These are phyloP conservation scores for Heritiera littoralis DNA, from an alignment of 345 rosid species.

Conservation along the genomic window DNA sequence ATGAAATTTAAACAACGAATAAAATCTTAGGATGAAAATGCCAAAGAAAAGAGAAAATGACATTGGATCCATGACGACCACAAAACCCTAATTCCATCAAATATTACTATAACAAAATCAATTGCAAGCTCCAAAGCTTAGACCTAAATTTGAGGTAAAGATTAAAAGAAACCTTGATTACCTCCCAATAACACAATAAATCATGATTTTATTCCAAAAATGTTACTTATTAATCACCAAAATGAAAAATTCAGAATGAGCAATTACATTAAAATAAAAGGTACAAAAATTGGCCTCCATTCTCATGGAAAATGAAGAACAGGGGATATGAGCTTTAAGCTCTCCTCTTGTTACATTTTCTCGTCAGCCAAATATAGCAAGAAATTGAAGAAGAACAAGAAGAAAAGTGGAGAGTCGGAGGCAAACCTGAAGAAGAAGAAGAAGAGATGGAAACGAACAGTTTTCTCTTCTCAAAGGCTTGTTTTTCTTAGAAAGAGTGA, in stretches of 20 bases:
- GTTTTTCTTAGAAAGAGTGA: background rate
- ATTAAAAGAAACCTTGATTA: background rate
- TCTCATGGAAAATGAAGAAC: background rate
- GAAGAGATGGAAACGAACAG: background rate
- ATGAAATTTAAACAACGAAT: background rate
- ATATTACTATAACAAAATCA: background rate
- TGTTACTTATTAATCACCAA: background rate
- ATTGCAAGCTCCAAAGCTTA: background rate
- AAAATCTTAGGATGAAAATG: background rate
- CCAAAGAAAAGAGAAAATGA: background rate
- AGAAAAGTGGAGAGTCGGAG: slow-evolving; percentile 13
- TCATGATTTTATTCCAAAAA: background rate
- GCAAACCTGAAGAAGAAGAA: slow-evolving; percentile 31
- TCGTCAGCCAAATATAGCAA: slow-evolving; percentile 7
- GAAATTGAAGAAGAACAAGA: background rate
- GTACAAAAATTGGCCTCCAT: background rate
- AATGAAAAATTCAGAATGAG: background rate
- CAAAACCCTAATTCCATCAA: slow-evolving; percentile 14
- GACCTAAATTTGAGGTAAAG: background rate
- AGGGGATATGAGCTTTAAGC: background rate
- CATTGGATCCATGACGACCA: background rate
- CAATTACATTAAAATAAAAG: background rate
- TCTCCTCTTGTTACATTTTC: background rate
- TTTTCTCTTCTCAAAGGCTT: background rate
- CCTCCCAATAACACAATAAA: background rate